Evolutionary conservation across 2,329 filamentous ascomycete genomes (phyloP), one percentile per base, ranked within the genome.

Genomic region (Sporothrix schenckii): DNA sequence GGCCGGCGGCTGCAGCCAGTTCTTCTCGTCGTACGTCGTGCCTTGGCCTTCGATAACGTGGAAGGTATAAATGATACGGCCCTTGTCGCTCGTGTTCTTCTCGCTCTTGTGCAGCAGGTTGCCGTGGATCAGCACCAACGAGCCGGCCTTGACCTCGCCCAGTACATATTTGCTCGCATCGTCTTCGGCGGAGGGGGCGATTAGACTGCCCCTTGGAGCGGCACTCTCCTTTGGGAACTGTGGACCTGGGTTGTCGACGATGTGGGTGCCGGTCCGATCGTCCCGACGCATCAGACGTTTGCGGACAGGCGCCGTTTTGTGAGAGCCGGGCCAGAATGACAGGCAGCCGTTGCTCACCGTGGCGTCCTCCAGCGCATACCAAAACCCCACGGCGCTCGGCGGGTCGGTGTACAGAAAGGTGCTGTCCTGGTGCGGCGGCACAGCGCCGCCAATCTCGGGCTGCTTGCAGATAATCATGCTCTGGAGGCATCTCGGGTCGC

Each of bases 401-500:
- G 92, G 91, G 74, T 93, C 83, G 1, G 95, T 98, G 79, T 97
- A 98, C 72, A 99, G 76, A 75, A 98, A 99, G 0, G 93, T 94
- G 74, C 88, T 92, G 80, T 98, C 94, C 81, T 97, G 94, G 79
- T 99, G 95, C 27, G 93, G 88, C 0, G 91, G 93, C 56, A 98
- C 95, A 1, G 92, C 91, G 27, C 92, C 94, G 39, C 95, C 95
- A 68, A 98, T 97, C 81, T 96, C 92, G 27, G 95, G 94, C 81
- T 97, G 94, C 80, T 99, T 99, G 87, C 93, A 97, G 76, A 99
- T 98, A 39, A 98, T 86, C 95, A 99, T 99, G 79, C 91, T 95
- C 83, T 99, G 95, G 68, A 99, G 84, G 72, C 86, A 87, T 24
- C 91, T 84, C 1, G 94, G 92, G 79, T 97, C 92, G 4, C 75